Conservation (phyloP, 805 yeast genomes). For the Grigorovia transvaalensis region DNA sequence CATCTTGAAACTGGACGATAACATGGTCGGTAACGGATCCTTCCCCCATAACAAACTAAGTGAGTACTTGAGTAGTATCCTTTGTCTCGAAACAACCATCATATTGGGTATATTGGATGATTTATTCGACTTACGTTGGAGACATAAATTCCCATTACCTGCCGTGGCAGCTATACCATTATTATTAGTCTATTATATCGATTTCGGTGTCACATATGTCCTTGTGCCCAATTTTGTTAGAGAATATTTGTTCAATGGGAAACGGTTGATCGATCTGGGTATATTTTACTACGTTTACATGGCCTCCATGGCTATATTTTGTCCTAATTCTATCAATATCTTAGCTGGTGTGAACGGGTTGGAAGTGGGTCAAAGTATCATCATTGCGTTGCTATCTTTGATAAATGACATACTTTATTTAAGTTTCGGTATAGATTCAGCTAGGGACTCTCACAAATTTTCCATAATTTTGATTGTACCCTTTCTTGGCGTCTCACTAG, state of each 20-base stretch:
- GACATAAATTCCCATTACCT: conserved; percentile 93
- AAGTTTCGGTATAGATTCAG: conserved; percentile 40
- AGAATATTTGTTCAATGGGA: conserved; percentile 27
- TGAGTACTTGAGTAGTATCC: conserved; percentile 73
- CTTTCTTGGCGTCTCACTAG: conserved; percentile 73
- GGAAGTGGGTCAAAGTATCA: conserved; percentile 90
- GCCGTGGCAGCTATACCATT: conserved; percentile 90
- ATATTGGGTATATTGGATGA: conserved; percentile 88
- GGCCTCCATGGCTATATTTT: conserved; percentile 84
- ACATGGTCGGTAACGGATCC: conserved; percentile 7
- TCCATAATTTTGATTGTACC: conserved; percentile 76
- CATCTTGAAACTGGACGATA: conserved; percentile 9
- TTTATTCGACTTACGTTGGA: conserved; percentile 91
- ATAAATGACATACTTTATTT: conserved; percentile 70
- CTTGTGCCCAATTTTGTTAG: conserved; percentile 65
- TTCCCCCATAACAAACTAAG: conserved; percentile 80
- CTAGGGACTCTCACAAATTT: conserved; percentile 73
- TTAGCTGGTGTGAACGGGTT: conserved; percentile 94
- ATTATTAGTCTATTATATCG: conserved; percentile 82
- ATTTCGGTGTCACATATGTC: conserved; percentile 84
- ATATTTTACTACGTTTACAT: conserved; percentile 73
- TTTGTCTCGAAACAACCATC: conserved; percentile 75
- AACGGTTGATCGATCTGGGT: conserved; percentile 57
- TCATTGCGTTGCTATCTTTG: conserved; percentile 59
- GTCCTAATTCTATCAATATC: conserved; percentile 93